Percentiles rank a stretch among this genome's conserved stretches.
These are phyloP conservation scores for Aspergillus taichungensis DNA, from an alignment of 495 filamentous ascomycete genomes.

Conservation along the genomic window DNA sequence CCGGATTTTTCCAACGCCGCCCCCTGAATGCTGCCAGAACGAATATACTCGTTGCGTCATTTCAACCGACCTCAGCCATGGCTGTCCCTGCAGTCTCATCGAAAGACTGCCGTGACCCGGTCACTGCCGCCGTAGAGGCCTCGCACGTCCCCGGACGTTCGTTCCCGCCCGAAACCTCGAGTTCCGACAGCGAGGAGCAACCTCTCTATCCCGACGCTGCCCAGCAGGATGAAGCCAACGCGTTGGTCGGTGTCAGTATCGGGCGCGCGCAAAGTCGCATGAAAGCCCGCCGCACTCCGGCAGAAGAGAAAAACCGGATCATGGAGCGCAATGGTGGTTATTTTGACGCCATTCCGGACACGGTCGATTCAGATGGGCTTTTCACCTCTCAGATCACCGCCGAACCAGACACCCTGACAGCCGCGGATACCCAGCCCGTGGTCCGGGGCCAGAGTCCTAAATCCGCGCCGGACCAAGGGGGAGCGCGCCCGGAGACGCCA, in stretches of 20 bases:
- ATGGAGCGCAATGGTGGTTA: conserved; percentile 50
- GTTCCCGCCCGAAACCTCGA: conserved; percentile 6
- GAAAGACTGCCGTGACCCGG: conserved; percentile 1
- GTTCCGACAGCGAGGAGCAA: conserved; percentile 33
- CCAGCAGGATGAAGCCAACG: conserved; percentile 41
- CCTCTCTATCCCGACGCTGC: conserved; percentile 10
- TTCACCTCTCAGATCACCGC: conserved; percentile 26
- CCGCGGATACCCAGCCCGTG: not conserved
- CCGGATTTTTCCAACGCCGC: no score
- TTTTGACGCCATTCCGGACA: conserved; percentile 37
- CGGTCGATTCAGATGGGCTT: conserved; percentile 19
- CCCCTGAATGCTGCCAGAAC: no score
- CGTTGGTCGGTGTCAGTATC: conserved; percentile 72
- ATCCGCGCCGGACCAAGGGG: not conserved
- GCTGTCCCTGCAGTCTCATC: not conserved
- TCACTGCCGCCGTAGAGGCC: not conserved
- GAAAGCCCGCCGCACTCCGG: conserved; percentile 60
- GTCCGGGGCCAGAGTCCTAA: no score
- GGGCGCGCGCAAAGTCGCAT: conserved; percentile 62
- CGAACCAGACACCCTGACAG: conserved; percentile 23
- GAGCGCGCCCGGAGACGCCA: not conserved
- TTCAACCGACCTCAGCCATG: not conserved
- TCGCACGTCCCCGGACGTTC: not conserved
- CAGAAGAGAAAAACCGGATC: conserved; percentile 63
- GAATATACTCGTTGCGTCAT: not conserved